phyloP scores from a whole-genome alignment of 257 asterid species.

The Pogostemon cablin region DNA sequence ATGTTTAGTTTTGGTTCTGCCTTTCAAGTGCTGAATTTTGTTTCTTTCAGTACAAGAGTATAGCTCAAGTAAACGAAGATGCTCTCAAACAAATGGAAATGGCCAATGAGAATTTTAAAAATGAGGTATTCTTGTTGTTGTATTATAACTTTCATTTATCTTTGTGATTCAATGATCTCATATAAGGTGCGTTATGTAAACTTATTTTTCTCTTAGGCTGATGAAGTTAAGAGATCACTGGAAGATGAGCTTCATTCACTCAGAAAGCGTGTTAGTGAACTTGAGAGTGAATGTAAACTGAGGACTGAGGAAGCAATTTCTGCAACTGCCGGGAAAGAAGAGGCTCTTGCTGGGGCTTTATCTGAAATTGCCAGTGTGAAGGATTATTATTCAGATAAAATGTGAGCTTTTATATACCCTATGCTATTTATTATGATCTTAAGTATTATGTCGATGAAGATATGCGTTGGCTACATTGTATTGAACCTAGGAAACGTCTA shows the following conservation, averaged over 20 bases:
- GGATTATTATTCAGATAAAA: constrained; percentile 64
- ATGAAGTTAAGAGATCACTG: constrained; percentile 58
- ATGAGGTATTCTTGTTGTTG: constrained; percentile 53
- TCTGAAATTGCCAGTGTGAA: constrained; percentile 69
- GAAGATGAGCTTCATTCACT: constrained; percentile 65
- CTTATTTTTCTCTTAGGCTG: constrained; percentile 50
- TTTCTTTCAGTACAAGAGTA: constrained; percentile 75
- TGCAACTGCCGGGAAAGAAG: constrained; percentile 76
- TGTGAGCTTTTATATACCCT: constrained; percentile 41
- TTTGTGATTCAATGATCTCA: constrained; percentile 7
- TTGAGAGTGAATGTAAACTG: constrained; percentile 61
- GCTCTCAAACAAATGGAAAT: constrained; percentile 77
- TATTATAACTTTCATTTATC: background rate
- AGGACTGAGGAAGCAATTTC: constrained; percentile 66
- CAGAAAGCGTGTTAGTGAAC: constrained; percentile 55
- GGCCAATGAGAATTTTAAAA: constrained; percentile 58
- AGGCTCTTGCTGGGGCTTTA: constrained; percentile 64
- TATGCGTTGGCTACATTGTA: background rate
- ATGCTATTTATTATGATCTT: background rate
- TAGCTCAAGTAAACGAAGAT: constrained; percentile 82
- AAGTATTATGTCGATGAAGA: background rate
- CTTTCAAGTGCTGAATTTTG: constrained; percentile 36
- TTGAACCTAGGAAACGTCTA: constrained; percentile 5
- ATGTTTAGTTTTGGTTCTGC: constrained; percentile 13
- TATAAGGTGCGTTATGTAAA: constrained; percentile 14